These are phyloP conservation scores for Rhazya stricta DNA, from an alignment of 257 asterid genomes.

Conservation along the genomic window DNA sequence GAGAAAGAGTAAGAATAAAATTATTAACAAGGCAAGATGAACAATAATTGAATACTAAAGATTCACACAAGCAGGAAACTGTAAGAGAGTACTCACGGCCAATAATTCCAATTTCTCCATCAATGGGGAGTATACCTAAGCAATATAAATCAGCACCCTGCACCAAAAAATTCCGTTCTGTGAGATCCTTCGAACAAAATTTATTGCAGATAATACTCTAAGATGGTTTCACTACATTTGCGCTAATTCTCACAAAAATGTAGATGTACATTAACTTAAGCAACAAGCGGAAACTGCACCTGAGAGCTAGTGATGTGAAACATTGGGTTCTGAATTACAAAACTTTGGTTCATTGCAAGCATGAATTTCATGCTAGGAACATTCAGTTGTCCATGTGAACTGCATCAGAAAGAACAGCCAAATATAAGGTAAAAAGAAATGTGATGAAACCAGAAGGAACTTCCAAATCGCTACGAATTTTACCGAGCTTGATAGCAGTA, in stretches of 20 bases:
- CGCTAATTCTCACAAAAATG: neutral
- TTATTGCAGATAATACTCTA: neutral
- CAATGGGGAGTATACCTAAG: conserved; percentile 38
- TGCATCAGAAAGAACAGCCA: conserved; percentile 28
- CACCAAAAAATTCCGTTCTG: conserved; percentile 18
- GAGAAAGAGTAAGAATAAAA: neutral
- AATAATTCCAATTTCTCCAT: conserved; percentile 42
- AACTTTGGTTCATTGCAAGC: conserved; percentile 59
- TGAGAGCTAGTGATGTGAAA: conserved; percentile 40
- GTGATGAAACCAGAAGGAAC: conserved; percentile 17
- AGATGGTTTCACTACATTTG: neutral
- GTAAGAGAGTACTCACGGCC: conserved; percentile 61
- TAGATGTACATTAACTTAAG: neutral
- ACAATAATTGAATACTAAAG: neutral
- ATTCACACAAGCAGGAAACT: conserved; percentile 10
- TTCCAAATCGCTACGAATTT: conserved; percentile 11
- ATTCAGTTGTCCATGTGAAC: conserved; percentile 39
- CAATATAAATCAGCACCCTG: conserved; percentile 56
- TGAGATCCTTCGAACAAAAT: neutral
- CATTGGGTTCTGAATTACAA: conserved; percentile 51
- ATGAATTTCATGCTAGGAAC: conserved; percentile 54
- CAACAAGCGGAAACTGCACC: conserved; percentile 42
- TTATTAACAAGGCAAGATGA: neutral
- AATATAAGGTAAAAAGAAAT: conserved; percentile 23
- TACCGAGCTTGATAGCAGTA: conserved; percentile 67